phyloP scores from a whole-genome alignment of 2,329 filamentous ascomycete genomes.

The Colletotrichum lindemuthianum region DNA sequence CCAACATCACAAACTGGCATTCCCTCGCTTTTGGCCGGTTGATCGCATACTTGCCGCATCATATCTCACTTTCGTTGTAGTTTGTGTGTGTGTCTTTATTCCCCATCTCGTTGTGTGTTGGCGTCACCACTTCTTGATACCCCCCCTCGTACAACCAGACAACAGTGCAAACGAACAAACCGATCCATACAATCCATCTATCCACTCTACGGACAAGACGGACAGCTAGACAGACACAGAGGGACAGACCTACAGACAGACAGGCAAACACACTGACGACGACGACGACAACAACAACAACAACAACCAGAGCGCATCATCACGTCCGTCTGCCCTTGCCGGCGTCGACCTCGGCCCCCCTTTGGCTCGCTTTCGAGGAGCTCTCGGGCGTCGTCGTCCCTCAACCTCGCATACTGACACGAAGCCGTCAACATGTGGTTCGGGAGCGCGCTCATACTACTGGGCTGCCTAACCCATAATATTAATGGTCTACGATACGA shows the following conservation, averaged over 20 bases:
- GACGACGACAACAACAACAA: too few species aligned
- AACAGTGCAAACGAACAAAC: too few species aligned
- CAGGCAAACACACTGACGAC: too few species aligned
- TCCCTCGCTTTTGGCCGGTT: slow-evolving; percentile 34
- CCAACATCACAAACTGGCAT: slow-evolving; percentile 16
- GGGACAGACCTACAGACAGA: too few species aligned
- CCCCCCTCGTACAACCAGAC: neutral
- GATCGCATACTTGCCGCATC: slow-evolving; percentile 13
- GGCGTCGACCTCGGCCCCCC: slow-evolving; percentile 14
- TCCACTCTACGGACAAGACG: too few species aligned
- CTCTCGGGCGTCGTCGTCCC: slow-evolving; percentile 24
- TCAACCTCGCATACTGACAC: slow-evolving; percentile 10
- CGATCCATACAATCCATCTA: too few species aligned
- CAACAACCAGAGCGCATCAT: too few species aligned
- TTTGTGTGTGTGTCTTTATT: neutral
- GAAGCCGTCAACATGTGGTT: slow-evolving; percentile 29
- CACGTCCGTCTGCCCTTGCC: too few species aligned
- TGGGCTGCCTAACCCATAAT: slow-evolving; percentile 34
- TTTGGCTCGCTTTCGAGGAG: slow-evolving; percentile 28
- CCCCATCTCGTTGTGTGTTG: neutral
- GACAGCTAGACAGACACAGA: neutral
- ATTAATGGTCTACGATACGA: slow-evolving; percentile 42
- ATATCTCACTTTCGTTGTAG: slow-evolving; percentile 10
- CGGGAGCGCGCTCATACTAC: slow-evolving; percentile 27
- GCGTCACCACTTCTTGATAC: slow-evolving; percentile 16